Conservation (phyloP, 352 stramenopile genomes). For the Paralagenidium karlingii region DNA sequence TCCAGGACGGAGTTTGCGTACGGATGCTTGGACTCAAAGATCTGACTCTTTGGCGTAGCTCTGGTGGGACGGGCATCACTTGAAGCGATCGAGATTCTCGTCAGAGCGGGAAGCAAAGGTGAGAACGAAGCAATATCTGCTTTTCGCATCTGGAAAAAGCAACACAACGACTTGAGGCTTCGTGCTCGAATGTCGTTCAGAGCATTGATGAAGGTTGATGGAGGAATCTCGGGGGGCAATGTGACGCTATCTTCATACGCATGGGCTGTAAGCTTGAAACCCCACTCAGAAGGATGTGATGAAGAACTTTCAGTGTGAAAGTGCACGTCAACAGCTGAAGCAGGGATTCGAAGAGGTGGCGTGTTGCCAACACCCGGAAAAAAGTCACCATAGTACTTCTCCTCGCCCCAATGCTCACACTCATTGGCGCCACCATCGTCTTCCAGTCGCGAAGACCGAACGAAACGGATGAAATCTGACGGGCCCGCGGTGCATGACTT, state of each 20-base stretch:
- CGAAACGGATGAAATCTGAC: conserved; percentile 78
- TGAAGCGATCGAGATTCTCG: conserved; percentile 25
- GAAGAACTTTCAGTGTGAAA: conserved; percentile 53
- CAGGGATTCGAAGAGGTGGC: conserved; percentile 50
- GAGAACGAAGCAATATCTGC: background rate
- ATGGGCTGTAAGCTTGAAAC: conserved; percentile 67
- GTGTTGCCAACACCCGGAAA: conserved; percentile 50
- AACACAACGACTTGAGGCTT: conserved; percentile 35
- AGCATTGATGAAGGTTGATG: conserved; percentile 18
- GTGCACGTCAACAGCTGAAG: conserved; percentile 42
- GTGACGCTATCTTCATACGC: conserved; percentile 37
- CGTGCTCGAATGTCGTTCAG: conserved; percentile 42
- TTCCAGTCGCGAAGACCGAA: too few species aligned
- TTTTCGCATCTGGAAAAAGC: background rate
- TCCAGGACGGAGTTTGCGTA: conserved; percentile 72
- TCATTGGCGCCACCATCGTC: conserved; percentile 3
- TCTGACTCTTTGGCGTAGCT: conserved; percentile 31
- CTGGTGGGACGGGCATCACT: conserved; percentile 30
- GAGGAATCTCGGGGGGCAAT: conserved; percentile 40
- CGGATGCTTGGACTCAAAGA: conserved; percentile 78
- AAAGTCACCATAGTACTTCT: conserved; percentile 56
- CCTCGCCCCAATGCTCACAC: conserved; percentile 42
- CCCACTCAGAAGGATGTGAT: conserved; percentile 42
- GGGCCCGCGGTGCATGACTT: conserved; percentile 42
- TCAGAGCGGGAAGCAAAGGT: conserved; percentile 17